Percentiles rank a stretch among this genome's conserved stretches.
Conservation (phyloP, 1,139 yeast species). For the Tardiomyces depauwii region DNA sequence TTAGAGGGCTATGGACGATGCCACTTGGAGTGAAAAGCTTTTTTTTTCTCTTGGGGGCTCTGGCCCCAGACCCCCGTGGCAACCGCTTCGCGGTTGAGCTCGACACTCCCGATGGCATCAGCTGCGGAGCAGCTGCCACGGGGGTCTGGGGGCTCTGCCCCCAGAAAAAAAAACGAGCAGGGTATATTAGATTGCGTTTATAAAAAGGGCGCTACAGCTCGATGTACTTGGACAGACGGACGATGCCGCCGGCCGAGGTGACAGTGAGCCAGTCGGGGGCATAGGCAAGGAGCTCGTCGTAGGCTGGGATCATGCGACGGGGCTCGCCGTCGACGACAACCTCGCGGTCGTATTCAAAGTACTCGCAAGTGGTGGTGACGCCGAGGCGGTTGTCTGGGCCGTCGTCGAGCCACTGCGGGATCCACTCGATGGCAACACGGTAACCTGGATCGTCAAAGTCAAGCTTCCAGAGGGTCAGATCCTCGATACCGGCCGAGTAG, state of each 20-base stretch:
- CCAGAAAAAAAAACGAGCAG: no score
- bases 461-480: constrained; percentile 50
- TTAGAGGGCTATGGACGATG: no score
- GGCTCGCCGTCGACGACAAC: constrained; percentile 27
- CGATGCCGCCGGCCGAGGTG: constrained; percentile 60
- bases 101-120: neutral
- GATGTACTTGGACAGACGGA: constrained; percentile 37
- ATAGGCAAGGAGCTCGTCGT: constrained; percentile 52
- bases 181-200: neutral
- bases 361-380: constrained; percentile 49
- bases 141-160: no score
- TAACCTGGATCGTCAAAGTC: constrained; percentile 44
- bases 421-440: constrained; percentile 66
- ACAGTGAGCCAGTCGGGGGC: constrained; percentile 54
- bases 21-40: no score
- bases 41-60: neutral
- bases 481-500: constrained; percentile 48
- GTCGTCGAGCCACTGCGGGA: constrained; percentile 50
- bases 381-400: constrained; percentile 32
- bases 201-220: constrained; percentile 26
- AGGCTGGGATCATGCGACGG: constrained; percentile 49
- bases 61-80: no score
- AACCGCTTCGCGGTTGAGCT: no score
- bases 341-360: constrained; percentile 57
- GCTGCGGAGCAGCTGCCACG: neutral